These are phyloP conservation scores for Lichtheimia ramosa DNA, from an alignment of 371 early-diverging fungal genomes.

Conservation along the genomic window DNA sequence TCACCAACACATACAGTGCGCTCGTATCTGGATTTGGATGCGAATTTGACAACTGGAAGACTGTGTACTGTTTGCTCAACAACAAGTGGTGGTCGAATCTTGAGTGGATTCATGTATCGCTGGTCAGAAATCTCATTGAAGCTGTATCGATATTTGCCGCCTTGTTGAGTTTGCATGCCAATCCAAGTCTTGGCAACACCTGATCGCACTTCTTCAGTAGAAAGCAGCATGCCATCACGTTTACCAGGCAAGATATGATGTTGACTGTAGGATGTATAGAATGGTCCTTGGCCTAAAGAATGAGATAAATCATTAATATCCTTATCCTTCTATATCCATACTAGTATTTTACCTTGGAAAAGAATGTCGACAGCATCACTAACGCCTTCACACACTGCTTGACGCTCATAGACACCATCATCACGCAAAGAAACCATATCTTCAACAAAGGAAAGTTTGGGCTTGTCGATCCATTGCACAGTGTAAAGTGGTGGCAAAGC, in stretches of 20 bases:
- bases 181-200: constrained; percentile 33
- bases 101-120: constrained; percentile 35
- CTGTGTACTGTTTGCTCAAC: constrained; percentile 44
- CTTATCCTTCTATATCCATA: not conserved
- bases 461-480: constrained; percentile 42
- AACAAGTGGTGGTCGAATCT: constrained; percentile 16
- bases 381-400: constrained; percentile 43
- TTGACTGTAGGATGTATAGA: constrained; percentile 33
- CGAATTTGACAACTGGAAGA: constrained; percentile 41
- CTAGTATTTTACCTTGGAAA: constrained; percentile 26
- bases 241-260: constrained; percentile 8
- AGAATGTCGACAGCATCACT: constrained; percentile 39
- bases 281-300: constrained; percentile 36
- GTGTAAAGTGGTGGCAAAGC: constrained; percentile 31
- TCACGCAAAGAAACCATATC: constrained; percentile 19
- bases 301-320: not conserved
- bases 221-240: constrained; percentile 7
- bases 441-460: constrained; percentile 31
- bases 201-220: constrained; percentile 35
- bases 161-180: constrained; percentile 31
- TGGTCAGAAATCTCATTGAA: constrained; percentile 50
- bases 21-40: constrained; percentile 10
- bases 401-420: constrained; percentile 31
- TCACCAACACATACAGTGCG: constrained; percentile 51
- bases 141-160: constrained; percentile 43